phyloP scores from a whole-genome alignment of 225 moss, liverwort and hornwort genomes.

The Climacium dendroides region DNA sequence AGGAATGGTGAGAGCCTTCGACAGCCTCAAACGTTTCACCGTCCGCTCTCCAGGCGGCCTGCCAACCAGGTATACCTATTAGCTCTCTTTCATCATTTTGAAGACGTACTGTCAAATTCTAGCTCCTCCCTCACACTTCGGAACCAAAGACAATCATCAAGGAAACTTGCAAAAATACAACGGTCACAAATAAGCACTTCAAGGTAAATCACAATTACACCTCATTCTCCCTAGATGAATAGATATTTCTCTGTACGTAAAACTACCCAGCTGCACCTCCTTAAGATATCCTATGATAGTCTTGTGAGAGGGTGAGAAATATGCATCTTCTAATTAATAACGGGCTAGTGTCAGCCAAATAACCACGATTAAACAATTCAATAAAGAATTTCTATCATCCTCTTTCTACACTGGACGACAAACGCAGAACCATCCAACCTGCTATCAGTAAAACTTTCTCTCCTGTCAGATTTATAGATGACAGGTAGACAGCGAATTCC shows the following conservation, averaged over 20 bases:
- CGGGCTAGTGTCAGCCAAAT: neutral
- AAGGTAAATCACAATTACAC: neutral
- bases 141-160: neutral
- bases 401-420: neutral
- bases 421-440: neutral
- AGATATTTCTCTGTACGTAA: neutral
- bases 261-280: neutral
- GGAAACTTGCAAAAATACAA: neutral
- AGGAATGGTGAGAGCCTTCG: constrained; percentile 96
- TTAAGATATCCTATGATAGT: neutral
- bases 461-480: neutral
- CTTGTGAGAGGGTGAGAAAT: neutral
- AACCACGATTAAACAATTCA: neutral
- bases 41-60: constrained; percentile 88
- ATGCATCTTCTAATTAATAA: neutral
- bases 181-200: neutral
- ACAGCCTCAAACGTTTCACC: constrained; percentile 87
- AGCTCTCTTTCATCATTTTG: neutral
- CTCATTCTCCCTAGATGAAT: neutral
- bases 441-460: neutral
- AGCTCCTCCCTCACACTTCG: neutral
- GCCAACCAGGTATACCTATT: neutral
- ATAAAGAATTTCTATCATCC: neutral
- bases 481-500: neutral
- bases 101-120: neutral